Conservation (phyloP, 371 early-diverging fungal genomes). For the Homolaphlyctis polyrhiza region DNA sequence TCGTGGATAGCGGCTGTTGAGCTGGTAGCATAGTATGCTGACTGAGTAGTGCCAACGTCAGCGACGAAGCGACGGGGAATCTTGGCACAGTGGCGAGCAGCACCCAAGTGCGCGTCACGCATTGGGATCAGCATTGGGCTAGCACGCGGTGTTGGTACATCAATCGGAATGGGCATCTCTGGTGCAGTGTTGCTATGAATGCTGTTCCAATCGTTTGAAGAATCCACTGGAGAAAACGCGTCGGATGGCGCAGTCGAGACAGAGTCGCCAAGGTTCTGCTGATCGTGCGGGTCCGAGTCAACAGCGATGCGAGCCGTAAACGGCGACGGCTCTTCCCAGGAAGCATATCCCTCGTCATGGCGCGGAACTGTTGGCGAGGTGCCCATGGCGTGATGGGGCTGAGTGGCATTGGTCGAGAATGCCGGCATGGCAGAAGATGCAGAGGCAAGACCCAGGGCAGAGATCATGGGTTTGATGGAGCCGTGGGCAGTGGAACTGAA, state of each 20-base stretch:
- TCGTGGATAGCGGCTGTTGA: not conserved
- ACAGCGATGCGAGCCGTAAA: not conserved
- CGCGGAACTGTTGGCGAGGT: not conserved
- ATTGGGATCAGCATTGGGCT: not conserved
- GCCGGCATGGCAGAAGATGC: not conserved
- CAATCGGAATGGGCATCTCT: not conserved
- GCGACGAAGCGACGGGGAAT: not conserved
- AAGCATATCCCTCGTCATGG: constrained; percentile 11
- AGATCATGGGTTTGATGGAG: not conserved
- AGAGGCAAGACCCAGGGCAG: not conserved
- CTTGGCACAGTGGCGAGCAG: not conserved
- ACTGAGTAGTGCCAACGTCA: not conserved
- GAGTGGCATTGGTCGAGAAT: not conserved
- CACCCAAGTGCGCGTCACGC: not conserved
- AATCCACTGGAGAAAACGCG: not conserved
- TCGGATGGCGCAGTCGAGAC: too few species aligned
- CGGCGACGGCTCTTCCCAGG: constrained; percentile 10
- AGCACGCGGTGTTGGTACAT: not conserved
- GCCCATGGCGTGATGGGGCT: not conserved
- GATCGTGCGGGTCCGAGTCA: not conserved
- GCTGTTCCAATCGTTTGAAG: constrained; percentile 1
- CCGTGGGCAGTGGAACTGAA: not conserved
- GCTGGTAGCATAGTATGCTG: not conserved
- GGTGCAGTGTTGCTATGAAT: not conserved
- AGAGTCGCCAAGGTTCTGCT: too few species aligned